phyloP scores from a whole-genome alignment of 768 basidiomycete species.

The button mushroom (Agaricus bisporus) region DNA sequence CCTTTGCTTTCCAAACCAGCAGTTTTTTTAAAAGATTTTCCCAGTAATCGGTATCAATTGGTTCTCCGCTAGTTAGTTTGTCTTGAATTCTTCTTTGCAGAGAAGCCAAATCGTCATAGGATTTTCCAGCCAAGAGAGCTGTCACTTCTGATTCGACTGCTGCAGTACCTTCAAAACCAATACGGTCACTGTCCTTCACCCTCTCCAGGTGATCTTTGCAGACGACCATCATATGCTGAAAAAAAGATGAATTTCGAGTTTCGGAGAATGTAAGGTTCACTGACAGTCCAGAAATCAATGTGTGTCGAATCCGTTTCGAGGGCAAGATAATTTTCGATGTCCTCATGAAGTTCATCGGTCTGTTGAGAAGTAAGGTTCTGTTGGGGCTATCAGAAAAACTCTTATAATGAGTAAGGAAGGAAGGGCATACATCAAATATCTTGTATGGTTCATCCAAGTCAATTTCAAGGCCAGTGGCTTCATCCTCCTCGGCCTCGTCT shows the following conservation, averaged over 20 bases:
- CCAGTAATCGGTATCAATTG: slow-evolving; percentile 98
- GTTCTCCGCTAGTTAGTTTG: slow-evolving; percentile 88
- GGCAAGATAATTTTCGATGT: slow-evolving; percentile 87
- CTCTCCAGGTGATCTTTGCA: slow-evolving; percentile 86
- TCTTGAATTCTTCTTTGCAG: slow-evolving; percentile 84
- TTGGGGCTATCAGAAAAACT: slow-evolving; percentile 11
- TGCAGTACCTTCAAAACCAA: slow-evolving; percentile 63
- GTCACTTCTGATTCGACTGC: slow-evolving; percentile 86
- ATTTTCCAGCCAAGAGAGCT: slow-evolving; percentile 75
- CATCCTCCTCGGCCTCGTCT: slow-evolving; percentile 46
- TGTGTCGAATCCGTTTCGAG: slow-evolving; percentile 82
- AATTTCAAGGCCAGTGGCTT: slow-evolving; percentile 89
- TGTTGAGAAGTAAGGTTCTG: slow-evolving; percentile 84
- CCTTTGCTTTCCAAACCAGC: slow-evolving; percentile 96
- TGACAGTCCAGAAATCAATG: slow-evolving; percentile 96
- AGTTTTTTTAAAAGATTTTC: slow-evolving; percentile 87
- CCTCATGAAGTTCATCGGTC: slow-evolving; percentile 89
- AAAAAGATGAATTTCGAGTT: too few relatives aligned
- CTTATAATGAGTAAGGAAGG: neutral
- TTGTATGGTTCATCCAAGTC: slow-evolving; percentile 98
- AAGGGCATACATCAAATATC: slow-evolving; percentile 78
- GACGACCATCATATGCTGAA: slow-evolving; percentile 96
- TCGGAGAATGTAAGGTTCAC: slow-evolving; percentile 15
- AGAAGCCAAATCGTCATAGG: slow-evolving; percentile 74
- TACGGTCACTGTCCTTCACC: slow-evolving; percentile 54